Evolutionary conservation across 192 early-diverging fungal genomes (phyloP).

Genomic region (Dissophora globulifera): DNA sequence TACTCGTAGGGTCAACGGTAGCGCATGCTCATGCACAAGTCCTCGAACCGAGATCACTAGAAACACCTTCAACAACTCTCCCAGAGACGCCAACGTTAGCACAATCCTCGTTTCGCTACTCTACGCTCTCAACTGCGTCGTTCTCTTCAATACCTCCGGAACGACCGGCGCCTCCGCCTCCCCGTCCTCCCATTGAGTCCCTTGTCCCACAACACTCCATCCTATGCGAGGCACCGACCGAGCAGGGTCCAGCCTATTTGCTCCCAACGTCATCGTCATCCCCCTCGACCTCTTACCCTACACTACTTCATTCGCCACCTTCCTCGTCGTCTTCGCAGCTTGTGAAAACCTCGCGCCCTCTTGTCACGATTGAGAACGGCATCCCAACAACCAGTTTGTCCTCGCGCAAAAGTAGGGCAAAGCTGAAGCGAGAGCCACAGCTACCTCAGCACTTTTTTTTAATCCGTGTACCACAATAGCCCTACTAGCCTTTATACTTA

Average conservation of each 20-base stretch:
- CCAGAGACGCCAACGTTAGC: not conserved
- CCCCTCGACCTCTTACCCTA: not conserved
- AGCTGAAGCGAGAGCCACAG: not conserved
- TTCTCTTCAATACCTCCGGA: conserved; percentile 28
- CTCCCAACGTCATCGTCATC: conserved; percentile 2
- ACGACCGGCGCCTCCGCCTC: conserved; percentile 35
- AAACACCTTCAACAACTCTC: not conserved
- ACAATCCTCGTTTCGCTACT: not conserved
- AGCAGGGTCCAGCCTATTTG: not conserved
- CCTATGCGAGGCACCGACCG: not conserved
- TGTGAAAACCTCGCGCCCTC: not conserved
- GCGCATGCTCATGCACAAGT: too few relatives aligned
- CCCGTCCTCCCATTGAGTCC: not conserved
- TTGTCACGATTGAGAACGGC: not conserved
- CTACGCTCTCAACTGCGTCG: conserved; percentile 4
- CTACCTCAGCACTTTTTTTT: not conserved
- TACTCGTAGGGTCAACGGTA: too few relatives aligned
- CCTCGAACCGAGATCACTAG: too few relatives aligned
- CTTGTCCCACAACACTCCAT: not conserved
- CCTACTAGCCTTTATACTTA: not conserved
- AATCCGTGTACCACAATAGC: not conserved
- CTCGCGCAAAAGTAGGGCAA: not conserved
- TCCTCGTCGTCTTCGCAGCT: not conserved
- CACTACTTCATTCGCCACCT: conserved; percentile 5
- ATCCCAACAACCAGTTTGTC: not conserved